Conservation (phyloP, 1,284 basidiomycete species). For the Ustilago cynodontis region DNA sequence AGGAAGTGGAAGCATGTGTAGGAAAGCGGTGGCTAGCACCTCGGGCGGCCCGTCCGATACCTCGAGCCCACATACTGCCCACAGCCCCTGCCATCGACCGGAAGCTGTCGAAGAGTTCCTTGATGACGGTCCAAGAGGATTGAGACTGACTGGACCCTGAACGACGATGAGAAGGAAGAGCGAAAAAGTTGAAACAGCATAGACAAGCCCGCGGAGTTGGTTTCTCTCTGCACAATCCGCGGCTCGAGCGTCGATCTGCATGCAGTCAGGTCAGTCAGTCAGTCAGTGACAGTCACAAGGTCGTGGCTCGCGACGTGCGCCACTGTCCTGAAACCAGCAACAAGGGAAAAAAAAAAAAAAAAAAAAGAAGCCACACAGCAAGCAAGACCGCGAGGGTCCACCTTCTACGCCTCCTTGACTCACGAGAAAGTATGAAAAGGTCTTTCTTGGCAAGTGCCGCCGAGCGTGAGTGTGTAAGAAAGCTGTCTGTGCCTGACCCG, state of each 20-base stretch:
- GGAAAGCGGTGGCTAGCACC: neutral
- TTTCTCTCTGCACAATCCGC: neutral
- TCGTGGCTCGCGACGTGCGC: neutral
- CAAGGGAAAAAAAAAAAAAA: neutral
- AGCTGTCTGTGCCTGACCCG: slow-evolving; percentile 5
- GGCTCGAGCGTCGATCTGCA: slow-evolving; percentile 9
- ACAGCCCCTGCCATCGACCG: neutral
- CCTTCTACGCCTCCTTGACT: neutral
- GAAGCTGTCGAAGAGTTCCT: neutral
- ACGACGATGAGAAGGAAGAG: neutral
- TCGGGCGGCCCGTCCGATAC: slow-evolving; percentile 6
- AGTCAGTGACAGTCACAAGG: slow-evolving; percentile 1
- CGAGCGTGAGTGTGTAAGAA: neutral
- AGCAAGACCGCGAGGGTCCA: neutral
- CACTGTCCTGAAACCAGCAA: neutral
- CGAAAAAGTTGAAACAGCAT: slow-evolving; percentile 1
- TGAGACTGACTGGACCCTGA: slow-evolving; percentile 11
- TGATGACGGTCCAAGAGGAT: neutral
- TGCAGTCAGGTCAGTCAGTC: neutral
- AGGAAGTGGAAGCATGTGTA: neutral
- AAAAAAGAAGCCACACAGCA: neutral
- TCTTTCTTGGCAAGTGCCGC: neutral
- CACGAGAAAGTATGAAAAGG: neutral
- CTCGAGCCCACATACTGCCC: slow-evolving; percentile 10
- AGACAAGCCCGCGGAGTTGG: slow-evolving; percentile 14